Base-by-base conservation (phyloP, 2,329 filamentous ascomycete species). In the Parascedosporium putredinis region DNA sequence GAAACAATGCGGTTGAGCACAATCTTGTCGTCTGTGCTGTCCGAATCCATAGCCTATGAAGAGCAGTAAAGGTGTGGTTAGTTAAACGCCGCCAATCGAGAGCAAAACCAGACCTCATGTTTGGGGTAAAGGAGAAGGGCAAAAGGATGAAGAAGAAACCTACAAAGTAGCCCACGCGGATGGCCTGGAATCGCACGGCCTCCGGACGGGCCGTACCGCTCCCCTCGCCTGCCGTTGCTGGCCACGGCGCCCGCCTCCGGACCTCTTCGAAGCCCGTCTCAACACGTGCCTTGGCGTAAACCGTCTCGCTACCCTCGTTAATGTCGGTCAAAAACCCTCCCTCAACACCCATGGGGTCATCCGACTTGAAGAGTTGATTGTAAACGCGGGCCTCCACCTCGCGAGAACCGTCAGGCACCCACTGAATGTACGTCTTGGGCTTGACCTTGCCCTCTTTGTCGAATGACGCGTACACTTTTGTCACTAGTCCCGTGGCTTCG, bases 1-100 rank as follows among this genome's bases (percentile, higher is more conserved):
- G 85, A 86, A 22, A 97, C 90, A 60, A 97, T 96, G 47, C 88
- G 78, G 69, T 97, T 97, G 25, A 97, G 69, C 45, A 96, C 78
- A 55, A 95, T 73, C 64, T 84, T 87, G 16, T 88, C 86, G 27
- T 80, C 78, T 1, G 79, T 84, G 52, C 81, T 86, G 58, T 95
- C 88, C 46, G 76, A 79, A 63, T 96, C 90, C 64, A 94, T 73
- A 54, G 71, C 81, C 27, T 31, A 31, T n/a, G 27, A 31, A 12
- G 12, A 12, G 27, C 12, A 31, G 7, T 31, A 31, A 31, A 7
- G 6, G 27, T 31, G n/a, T n/a, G n/a, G n/a, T n/a, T n/a, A n/a
- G n/a, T n/a, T n/a, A n/a, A n/a, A n/a, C n/a, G n/a, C n/a, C n/a
- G n/a, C n/a, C n/a, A n/a, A n/a, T n/a, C n/a, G n/a, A n/a, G n/a